Evolutionary conservation across 306 rosid genomes (phyloP).

Genomic region (Lithocarpus polystachyus): DNA sequence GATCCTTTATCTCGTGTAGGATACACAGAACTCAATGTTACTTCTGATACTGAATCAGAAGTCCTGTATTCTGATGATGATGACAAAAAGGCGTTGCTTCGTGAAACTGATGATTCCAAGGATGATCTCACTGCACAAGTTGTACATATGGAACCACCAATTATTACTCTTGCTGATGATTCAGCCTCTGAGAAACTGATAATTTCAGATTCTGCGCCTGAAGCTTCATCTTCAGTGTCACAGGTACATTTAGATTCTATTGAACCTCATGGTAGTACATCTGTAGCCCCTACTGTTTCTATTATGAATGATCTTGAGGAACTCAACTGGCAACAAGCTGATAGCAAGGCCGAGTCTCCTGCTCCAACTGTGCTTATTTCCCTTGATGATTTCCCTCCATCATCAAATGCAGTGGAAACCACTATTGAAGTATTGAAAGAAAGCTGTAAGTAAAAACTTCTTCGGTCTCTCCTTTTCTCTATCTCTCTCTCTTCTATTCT

Average conservation of each 20-base stretch:
- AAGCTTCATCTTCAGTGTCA: slow-evolving; percentile 32
- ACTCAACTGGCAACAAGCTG: slow-evolving; percentile 45
- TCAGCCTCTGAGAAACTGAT: slow-evolving; percentile 20
- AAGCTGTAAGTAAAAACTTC: slow-evolving; percentile 50
- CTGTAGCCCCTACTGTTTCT: slow-evolving; percentile 25
- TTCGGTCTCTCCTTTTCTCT: slow-evolving; percentile 11
- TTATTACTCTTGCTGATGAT: slow-evolving; percentile 35
- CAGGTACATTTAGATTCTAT: slow-evolving; percentile 23
- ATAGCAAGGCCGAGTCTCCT: slow-evolving; percentile 16
- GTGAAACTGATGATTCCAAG: slow-evolving; percentile 18
- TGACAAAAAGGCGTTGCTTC: slow-evolving; percentile 25
- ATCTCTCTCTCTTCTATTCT: neutral
- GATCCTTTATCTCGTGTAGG: slow-evolving; percentile 68
- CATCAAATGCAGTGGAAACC: slow-evolving; percentile 29
- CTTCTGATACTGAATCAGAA: slow-evolving; percentile 83
- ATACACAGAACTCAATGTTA: slow-evolving; percentile 66
- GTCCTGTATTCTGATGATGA: slow-evolving; percentile 50
- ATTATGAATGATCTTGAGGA: slow-evolving; percentile 42
- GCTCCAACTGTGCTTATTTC: slow-evolving; percentile 9
- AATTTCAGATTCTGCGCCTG: slow-evolving; percentile 34
- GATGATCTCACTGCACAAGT: slow-evolving; percentile 32
- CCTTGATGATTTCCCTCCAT: slow-evolving; percentile 22
- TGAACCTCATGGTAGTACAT: slow-evolving; percentile 26
- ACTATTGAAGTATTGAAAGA: slow-evolving; percentile 43
- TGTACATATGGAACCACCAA: slow-evolving; percentile 32